Evolutionary conservation across 192 early-diverging fungal species (phyloP).

Genomic region (Coemansia sp.): DNA sequence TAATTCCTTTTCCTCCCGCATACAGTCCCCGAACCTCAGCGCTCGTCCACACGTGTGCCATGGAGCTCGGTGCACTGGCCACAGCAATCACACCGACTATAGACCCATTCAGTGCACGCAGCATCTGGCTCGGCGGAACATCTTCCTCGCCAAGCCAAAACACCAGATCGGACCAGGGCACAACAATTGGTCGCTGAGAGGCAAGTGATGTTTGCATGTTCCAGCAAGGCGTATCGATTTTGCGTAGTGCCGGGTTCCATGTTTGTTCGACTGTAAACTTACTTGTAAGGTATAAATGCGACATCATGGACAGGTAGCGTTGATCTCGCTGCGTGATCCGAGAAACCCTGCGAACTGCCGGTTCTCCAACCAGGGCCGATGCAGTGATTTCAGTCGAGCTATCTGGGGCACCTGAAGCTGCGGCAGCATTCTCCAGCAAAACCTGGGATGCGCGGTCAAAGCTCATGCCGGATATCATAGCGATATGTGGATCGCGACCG

Average conservation of each 20-base stretch:
- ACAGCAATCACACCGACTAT: conserved; percentile 71
- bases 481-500: neutral
- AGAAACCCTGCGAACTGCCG: conserved; percentile 27
- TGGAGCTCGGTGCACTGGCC: conserved; percentile 14
- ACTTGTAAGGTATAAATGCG: conserved; percentile 62
- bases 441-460: neutral
- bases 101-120: conserved; percentile 80
- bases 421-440: neutral
- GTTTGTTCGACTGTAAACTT: neutral
- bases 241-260: conserved; percentile 3
- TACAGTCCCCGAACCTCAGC: conserved; percentile 17
- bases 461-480: neutral
- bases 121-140: conserved; percentile 71
- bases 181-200: conserved; percentile 53
- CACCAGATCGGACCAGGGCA: conserved; percentile 62
- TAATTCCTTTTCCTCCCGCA: conserved; percentile 12
- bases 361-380: neutral
- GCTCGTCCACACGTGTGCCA: conserved; percentile 29
- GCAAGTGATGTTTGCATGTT: conserved; percentile 55
- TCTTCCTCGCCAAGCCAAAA: conserved; percentile 71
- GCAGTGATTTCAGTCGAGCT: neutral
- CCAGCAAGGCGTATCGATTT: conserved; percentile 41
- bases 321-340: conserved; percentile 61
- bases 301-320: conserved; percentile 61
- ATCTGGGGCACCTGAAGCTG: too few relatives aligned